These are phyloP conservation scores for Penicillium crystallinum DNA, from an alignment of 495 filamentous ascomycete genomes.

Conservation along the genomic window DNA sequence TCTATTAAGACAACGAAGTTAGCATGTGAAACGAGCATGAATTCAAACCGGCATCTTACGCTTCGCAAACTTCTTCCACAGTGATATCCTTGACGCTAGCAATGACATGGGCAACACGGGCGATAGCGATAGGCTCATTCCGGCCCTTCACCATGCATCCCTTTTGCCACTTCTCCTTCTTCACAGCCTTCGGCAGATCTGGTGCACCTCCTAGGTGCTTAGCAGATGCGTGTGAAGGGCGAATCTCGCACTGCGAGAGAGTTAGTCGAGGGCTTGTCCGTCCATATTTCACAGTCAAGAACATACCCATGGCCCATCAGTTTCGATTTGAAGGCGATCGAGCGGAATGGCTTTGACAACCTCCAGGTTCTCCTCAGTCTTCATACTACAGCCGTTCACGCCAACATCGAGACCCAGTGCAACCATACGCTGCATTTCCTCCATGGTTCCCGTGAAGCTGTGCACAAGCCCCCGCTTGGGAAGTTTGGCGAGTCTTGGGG, in stretches of 20 bases:
- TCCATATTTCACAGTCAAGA: neutral
- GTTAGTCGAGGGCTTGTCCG: conserved; percentile 1
- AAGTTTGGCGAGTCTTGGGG: conserved; percentile 47
- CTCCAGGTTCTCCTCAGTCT: conserved; percentile 80
- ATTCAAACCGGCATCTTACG: conserved; percentile 41
- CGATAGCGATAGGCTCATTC: conserved; percentile 84
- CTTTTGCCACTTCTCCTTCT: conserved; percentile 89
- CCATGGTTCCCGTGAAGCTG: conserved; percentile 79
- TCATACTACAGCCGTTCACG: conserved; percentile 87
- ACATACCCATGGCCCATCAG: conserved; percentile 81
- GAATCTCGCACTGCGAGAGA: conserved; percentile 46
- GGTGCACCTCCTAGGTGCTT: conserved; percentile 44
- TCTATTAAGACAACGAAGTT: conserved; percentile 25
- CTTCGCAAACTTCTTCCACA: conserved; percentile 78
- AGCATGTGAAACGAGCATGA: neutral
- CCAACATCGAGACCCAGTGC: conserved; percentile 76
- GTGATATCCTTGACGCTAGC: conserved; percentile 75
- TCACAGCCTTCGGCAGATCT: conserved; percentile 55
- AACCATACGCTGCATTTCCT: conserved; percentile 74
- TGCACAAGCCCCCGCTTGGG: conserved; percentile 78
- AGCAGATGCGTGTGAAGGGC: conserved; percentile 48
- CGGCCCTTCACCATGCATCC: conserved; percentile 83
- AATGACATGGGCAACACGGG: conserved; percentile 78
- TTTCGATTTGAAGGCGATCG: conserved; percentile 78
- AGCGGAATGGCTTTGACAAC: conserved; percentile 74